Base-by-base conservation (phyloP, 371 early-diverging fungal species). In the Mucor ambiguus region DNA sequence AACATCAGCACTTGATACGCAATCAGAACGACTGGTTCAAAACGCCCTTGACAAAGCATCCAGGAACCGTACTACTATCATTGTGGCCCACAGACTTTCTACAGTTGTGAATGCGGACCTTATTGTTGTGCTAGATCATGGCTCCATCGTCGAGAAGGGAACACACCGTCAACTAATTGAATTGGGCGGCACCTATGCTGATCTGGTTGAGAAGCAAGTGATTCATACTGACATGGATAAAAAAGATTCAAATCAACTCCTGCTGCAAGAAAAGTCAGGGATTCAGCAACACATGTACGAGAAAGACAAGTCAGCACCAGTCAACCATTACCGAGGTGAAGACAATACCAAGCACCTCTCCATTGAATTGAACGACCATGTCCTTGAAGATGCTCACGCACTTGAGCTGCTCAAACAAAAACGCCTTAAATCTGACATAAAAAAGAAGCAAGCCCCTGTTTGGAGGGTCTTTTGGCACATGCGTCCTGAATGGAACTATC, bases 11-110 rank as follows among this genome's bases (percentile, higher is more conserved):
- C 61, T 93, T 54, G 92, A 92, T 70, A 87, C 91, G 0, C 83
- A 87, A 66, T 89, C 92, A 3, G 96, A 97, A 73, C 80, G 89
- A 24, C 74, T 91, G 92, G 92, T 94, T 2, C 93, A 93, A 70
- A 73, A 67, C 16, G 92, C 92, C 1, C 69, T 93, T 28, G 94
- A 95, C 38, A 73, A 63, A 4, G 94, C 93, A 1, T 58, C 90
- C 14, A 56, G 70, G 12, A 86, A 87, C 24, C 83, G 95, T 12
- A 95, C 95, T 2, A 95, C 95, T 7, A 84, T 98, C 38, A 86
- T 95, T 11, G 90, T 97, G 58, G 96, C 96, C 0, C 96, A 96
- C 72, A 86, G 92, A 9, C 79, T 93, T 2, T 89, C 91, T 26
- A 93, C 92, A 0, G 79, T 89, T 52, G 73, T 73, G 35, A 87